A percentile compares a stretch with the other conserved stretches of the same genome.
phyloP scores from a whole-genome alignment of 164 flowering plant genomes.

The Kalanchoe fedtschenkoi region DNA sequence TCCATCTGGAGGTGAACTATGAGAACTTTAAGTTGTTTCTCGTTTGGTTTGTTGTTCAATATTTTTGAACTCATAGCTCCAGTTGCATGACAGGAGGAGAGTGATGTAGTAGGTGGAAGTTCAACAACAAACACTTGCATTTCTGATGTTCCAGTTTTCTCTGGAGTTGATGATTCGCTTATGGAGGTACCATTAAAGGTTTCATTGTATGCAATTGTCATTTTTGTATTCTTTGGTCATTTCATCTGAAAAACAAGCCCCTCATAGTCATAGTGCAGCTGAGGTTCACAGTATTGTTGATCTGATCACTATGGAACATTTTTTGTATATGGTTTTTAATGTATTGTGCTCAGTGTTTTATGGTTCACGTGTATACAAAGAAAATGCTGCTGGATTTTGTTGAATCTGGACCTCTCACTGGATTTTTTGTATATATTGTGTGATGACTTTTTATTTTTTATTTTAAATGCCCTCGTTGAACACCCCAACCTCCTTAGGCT shows the following conservation, averaged over 20 bases:
- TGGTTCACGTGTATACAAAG: slow-evolving; percentile 6
- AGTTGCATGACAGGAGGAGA: not conserved
- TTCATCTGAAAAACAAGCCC: not conserved
- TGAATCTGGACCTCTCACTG: too few relatives aligned
- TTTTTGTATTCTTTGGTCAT: not conserved
- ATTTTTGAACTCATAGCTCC: not conserved
- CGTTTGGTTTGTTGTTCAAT: not conserved
- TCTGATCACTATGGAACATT: not conserved
- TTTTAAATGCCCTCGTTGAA: too few relatives aligned
- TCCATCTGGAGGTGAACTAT: slow-evolving; percentile 13
- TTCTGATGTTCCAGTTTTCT: slow-evolving; percentile 6
- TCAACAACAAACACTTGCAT: not conserved
- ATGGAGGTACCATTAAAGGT: slow-evolving; percentile 7
- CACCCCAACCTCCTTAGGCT: too few relatives aligned
- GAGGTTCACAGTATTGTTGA: slow-evolving; percentile 3
- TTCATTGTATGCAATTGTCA: not conserved
- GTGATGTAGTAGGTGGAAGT: not conserved
- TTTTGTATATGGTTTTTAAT: not conserved
- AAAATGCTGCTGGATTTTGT: too few relatives aligned
- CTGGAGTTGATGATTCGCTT: slow-evolving; percentile 9
- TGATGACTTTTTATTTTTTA: too few relatives aligned
- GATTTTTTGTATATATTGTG: too few relatives aligned
- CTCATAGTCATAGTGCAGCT: slow-evolving; percentile 2
- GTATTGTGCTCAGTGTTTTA: too few relatives aligned
- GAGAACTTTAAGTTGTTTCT: not conserved